Conservation (phyloP, 768 basidiomycete genomes). For the Leccinum disarticulatum region DNA sequence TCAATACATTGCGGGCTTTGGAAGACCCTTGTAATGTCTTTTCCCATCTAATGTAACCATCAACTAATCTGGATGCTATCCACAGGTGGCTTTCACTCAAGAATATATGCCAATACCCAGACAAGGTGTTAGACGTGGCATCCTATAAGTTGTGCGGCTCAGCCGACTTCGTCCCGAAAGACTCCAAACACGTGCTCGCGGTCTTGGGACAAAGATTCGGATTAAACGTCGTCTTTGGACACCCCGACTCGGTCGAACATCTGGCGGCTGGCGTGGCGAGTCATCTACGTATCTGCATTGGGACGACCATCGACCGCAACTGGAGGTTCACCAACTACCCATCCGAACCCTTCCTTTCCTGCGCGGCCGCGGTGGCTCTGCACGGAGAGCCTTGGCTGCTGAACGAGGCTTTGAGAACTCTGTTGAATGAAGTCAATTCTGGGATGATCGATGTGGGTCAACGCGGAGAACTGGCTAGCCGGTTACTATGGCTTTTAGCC, state of each 20-base stretch:
- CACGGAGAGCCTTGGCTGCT: not conserved
- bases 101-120: not conserved
- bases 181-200: not conserved
- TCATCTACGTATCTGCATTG: constrained; percentile 12
- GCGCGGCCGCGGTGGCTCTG: constrained; percentile 2
- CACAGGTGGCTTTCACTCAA: constrained; percentile 13
- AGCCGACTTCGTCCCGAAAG: not conserved
- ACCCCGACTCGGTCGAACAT: constrained; percentile 1
- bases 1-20: not conserved
- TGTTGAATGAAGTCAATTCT: not conserved
- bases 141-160: not conserved
- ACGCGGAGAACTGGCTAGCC: constrained; percentile 5
- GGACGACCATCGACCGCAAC: constrained; percentile 6
- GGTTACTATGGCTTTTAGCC: constrained; percentile 6
- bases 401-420: not conserved
- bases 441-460: constrained; percentile 10
- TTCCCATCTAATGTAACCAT: too few species aligned
- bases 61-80: not conserved
- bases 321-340: constrained; percentile 16
- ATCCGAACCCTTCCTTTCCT: constrained; percentile 18
- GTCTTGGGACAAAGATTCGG: constrained; percentile 6
- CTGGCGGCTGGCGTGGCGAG: constrained; percentile 10
- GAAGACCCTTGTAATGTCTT: not conserved
- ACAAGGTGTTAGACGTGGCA: not conserved
- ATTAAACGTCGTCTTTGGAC: constrained; percentile 5